These are phyloP conservation scores for Hypoxylon sp. DNA, from an alignment of 2,329 filamentous ascomycete genomes.

Conservation along the genomic window DNA sequence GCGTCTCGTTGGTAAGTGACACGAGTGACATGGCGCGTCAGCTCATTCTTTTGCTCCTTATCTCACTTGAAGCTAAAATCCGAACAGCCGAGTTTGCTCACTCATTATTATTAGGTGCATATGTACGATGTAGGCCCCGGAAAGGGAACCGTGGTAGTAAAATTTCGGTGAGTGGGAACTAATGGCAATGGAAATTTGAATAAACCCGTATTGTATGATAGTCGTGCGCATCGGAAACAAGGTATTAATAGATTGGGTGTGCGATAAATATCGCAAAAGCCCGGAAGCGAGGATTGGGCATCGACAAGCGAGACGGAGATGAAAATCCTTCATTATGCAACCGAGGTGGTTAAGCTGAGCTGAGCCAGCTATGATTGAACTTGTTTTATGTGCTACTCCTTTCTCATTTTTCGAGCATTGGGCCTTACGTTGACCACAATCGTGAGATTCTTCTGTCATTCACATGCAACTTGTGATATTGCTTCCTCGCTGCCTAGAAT, in stretches of 20 bases:
- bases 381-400: slow-evolving; percentile 6
- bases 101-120: slow-evolving; percentile 7
- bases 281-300: slow-evolving; percentile 43
- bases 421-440: not conserved
- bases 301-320: slow-evolving; percentile 38
- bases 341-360: slow-evolving; percentile 28
- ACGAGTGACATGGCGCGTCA: slow-evolving; percentile 31
- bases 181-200: slow-evolving; percentile 2
- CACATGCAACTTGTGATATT: not conserved
- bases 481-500: not conserved
- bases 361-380: slow-evolving; percentile 16
- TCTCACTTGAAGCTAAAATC: slow-evolving; percentile 15
- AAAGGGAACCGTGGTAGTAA: not conserved
- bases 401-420: slow-evolving; percentile 13
- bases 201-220: slow-evolving; percentile 14
- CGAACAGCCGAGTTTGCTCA: slow-evolving; percentile 21
- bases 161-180: slow-evolving; percentile 21
- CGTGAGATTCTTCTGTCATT: not conserved
- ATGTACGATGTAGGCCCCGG: not conserved
- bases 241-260: slow-evolving; percentile 29
- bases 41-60: not conserved
- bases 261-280: slow-evolving; percentile 29
- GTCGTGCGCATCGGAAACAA: slow-evolving; percentile 16
- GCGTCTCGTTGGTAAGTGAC: slow-evolving; percentile 20
- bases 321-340: slow-evolving; percentile 42